Conservation (phyloP, 495 filamentous ascomycete species). For the Hyaloscypha variabilis region DNA sequence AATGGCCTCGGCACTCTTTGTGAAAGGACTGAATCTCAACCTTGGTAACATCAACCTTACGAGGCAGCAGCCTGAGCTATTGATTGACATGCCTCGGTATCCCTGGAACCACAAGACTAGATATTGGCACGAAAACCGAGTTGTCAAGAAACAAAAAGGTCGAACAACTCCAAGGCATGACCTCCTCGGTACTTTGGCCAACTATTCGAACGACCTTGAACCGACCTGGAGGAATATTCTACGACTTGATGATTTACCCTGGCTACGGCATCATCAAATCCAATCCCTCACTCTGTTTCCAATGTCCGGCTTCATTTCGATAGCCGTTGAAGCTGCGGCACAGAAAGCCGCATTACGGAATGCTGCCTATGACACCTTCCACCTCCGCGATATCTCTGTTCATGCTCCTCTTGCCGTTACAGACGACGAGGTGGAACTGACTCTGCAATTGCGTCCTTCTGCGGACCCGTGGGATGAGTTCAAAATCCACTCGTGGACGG, state of each 20-base stretch:
- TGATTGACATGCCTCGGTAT: conserved; percentile 42
- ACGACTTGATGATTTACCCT: conserved; percentile 30
- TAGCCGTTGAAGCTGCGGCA: conserved; percentile 41
- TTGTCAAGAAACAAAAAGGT: conserved; percentile 39
- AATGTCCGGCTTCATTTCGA: conserved; percentile 50
- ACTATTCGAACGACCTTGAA: conserved; percentile 36
- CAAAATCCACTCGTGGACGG: conserved; percentile 24
- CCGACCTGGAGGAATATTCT: conserved; percentile 44
- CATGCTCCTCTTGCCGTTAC: conserved; percentile 40
- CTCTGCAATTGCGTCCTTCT: conserved; percentile 20
- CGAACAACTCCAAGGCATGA: conserved; percentile 46
- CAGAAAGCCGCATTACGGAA: conserved; percentile 36
- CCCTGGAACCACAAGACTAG: conserved; percentile 38
- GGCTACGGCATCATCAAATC: conserved; percentile 36
- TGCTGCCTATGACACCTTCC: conserved; percentile 29
- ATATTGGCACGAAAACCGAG: conserved; percentile 44
- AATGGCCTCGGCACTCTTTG: conserved; percentile 38
- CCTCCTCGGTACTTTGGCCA: conserved; percentile 38
- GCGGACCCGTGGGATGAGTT: conserved; percentile 29
- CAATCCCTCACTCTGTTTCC: conserved; percentile 31
- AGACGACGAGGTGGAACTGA: conserved; percentile 25
- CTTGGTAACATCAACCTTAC: conserved; percentile 47
- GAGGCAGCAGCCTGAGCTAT: conserved; percentile 37
- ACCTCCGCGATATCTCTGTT: conserved; percentile 25
- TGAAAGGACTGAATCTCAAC: conserved; percentile 46